Percentiles rank a stretch among this genome's conserved stretches.
Conservation (phyloP, 2,329 filamentous ascomycete species). For the Xylaria sp. region DNA sequence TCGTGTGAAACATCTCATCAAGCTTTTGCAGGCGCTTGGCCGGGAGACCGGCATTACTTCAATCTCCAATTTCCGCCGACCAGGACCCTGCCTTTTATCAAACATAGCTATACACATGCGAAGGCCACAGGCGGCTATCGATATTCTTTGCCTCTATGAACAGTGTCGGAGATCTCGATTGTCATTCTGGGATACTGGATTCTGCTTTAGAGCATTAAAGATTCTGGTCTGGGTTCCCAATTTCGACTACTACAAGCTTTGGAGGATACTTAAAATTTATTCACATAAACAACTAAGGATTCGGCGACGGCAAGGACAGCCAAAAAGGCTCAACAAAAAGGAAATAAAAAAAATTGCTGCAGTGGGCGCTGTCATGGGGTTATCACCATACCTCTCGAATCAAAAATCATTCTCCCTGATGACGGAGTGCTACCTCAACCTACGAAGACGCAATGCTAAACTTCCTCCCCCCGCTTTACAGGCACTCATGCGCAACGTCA, state of each 20-base stretch:
- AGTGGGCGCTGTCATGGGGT: slow-evolving; percentile 38
- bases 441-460: slow-evolving; percentile 40
- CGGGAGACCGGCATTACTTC: slow-evolving; percentile 41
- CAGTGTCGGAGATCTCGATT: slow-evolving; percentile 20
- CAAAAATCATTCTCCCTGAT: slow-evolving; percentile 48
- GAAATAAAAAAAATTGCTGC: slow-evolving; percentile 34
- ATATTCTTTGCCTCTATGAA: slow-evolving; percentile 39
- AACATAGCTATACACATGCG: slow-evolving; percentile 42
- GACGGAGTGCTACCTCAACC: slow-evolving; percentile 47
- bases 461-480: slow-evolving; percentile 45
- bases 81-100: slow-evolving; percentile 34
- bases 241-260: slow-evolving; percentile 35
- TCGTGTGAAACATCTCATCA: slow-evolving; percentile 36
- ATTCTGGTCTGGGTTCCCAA: slow-evolving; percentile 33
- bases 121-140: slow-evolving; percentile 42
- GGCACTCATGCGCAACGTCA: slow-evolving; percentile 50
- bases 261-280: slow-evolving; percentile 35
- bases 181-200: slow-evolving; percentile 42
- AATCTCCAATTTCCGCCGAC: slow-evolving; percentile 35
- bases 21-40: slow-evolving; percentile 42
- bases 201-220: slow-evolving; percentile 39
- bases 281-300: neutral
- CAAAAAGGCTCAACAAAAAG: neutral
- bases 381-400: slow-evolving; percentile 39
- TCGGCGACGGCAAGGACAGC: neutral